phyloP scores from a whole-genome alignment of 257 asterid species.

The Solanum microdontum region DNA sequence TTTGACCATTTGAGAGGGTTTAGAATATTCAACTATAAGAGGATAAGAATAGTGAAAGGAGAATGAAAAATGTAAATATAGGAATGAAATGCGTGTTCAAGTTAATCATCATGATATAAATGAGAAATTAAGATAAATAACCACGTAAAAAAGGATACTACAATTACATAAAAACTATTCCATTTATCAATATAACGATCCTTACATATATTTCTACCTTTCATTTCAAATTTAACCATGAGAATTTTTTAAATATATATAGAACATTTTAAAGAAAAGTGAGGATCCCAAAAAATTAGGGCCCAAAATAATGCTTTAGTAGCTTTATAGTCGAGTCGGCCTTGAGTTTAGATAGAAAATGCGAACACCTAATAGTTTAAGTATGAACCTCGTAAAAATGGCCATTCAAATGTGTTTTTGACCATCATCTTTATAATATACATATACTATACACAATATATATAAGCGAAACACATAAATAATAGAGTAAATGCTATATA shows the following conservation, averaged over 20 bases:
- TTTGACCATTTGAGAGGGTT: no score
- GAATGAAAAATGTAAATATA: not conserved
- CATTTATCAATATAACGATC: not conserved
- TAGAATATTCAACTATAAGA: not conserved
- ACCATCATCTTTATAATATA: not conserved
- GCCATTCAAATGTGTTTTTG: not conserved
- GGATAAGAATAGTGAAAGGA: not conserved
- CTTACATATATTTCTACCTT: no score
- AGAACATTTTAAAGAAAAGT: no score
- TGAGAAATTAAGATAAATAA: no score
- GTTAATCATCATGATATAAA: no score
- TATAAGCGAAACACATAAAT: not conserved
- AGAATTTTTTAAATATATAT: no score
- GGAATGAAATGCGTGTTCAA: not conserved
- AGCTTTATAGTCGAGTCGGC: not conserved
- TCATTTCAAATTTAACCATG: not conserved
- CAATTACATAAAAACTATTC: no score
- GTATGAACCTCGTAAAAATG: not conserved
- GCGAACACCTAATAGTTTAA: not conserved
- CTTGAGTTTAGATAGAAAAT: no score
- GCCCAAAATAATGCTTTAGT: not conserved
- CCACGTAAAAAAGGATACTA: no score
- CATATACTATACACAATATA: not conserved
- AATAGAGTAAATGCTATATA: no score
- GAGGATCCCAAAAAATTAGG: not conserved